Conservation (phyloP, 208 protist species). For the Naegleria gruberi region DNA sequence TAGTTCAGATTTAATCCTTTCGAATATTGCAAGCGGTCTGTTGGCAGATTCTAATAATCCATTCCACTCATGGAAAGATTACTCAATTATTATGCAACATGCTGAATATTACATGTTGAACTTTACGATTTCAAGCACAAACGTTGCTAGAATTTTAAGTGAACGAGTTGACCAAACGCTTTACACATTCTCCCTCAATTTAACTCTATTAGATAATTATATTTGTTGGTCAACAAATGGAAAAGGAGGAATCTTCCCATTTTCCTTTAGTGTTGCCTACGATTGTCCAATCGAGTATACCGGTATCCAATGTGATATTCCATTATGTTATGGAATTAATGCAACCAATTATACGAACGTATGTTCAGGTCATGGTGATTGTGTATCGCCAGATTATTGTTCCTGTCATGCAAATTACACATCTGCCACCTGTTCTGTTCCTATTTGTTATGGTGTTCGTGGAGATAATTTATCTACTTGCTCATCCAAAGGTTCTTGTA, state of each 20-base stretch:
- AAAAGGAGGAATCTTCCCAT: not conserved
- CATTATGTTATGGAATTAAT: not conserved
- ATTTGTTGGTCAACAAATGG: not conserved
- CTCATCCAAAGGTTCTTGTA: not conserved
- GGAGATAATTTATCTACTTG: not conserved
- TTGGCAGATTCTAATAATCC: not conserved
- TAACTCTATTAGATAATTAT: not conserved
- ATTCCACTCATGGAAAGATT: not conserved
- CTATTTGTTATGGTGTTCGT: not conserved
- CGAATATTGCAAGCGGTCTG: not conserved
- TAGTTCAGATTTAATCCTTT: not conserved
- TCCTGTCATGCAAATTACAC: not conserved
- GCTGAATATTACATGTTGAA: not conserved
- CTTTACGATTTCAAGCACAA: not conserved
- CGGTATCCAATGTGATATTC: not conserved
- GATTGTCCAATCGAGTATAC: not conserved
- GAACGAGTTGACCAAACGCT: not conserved
- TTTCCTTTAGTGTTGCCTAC: not conserved
- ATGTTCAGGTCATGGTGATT: not conserved
- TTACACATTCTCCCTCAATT: not conserved
- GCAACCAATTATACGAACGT: not conserved
- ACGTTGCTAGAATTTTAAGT: not conserved
- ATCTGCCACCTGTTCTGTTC: not conserved
- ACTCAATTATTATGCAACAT: not conserved
- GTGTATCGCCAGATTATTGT: not conserved